A percentile compares a stretch with the other conserved stretches of the same genome.
These are phyloP conservation scores for Leccinum olivaceopallidum DNA, from an alignment of 768 basidiomycete species.

Conservation along the genomic window DNA sequence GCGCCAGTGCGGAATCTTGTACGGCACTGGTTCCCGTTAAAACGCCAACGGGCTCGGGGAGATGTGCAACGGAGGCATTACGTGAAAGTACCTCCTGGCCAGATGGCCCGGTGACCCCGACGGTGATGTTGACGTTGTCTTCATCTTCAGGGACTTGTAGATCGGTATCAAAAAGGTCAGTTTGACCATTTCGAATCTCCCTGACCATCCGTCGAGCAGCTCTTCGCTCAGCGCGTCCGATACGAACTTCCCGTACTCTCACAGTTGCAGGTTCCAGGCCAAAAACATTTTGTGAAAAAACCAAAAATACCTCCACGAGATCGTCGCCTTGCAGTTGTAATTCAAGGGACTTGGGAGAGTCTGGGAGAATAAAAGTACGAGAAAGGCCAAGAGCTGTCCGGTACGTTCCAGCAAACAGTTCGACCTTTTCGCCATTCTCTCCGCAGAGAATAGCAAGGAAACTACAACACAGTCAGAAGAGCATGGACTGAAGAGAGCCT, in stretches of 20 bases:
- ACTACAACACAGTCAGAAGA: constrained; percentile 38
- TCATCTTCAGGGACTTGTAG: constrained; percentile 48
- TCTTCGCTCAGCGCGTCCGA: constrained; percentile 83
- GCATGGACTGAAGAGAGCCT: not conserved
- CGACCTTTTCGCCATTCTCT: constrained; percentile 90
- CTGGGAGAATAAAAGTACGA: constrained; percentile 91
- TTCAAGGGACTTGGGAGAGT: constrained; percentile 85
- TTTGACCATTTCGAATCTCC: constrained; percentile 55
- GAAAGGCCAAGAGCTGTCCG: constrained; percentile 87
- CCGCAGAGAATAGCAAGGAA: constrained; percentile 93
- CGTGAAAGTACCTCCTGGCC: constrained; percentile 35
- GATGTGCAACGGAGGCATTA: constrained; percentile 29
- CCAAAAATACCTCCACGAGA: constrained; percentile 87
- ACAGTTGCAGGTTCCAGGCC: constrained; percentile 92
- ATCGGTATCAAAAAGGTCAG: constrained; percentile 44
- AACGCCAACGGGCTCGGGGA: constrained; percentile 23
- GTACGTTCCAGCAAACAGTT: constrained; percentile 90
- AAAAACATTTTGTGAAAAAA: constrained; percentile 90
- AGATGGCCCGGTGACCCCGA: constrained; percentile 58
- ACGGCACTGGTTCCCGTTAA: constrained; percentile 32
- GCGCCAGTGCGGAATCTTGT: constrained; percentile 40
- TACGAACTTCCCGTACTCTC: constrained; percentile 89
- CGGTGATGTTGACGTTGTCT: constrained; percentile 59
- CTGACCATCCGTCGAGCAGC: constrained; percentile 81
- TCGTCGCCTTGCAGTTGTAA: constrained; percentile 91